Base-by-base conservation (phyloP, 495 filamentous ascomycete genomes). In the Chaetomium cochliodes region DNA sequence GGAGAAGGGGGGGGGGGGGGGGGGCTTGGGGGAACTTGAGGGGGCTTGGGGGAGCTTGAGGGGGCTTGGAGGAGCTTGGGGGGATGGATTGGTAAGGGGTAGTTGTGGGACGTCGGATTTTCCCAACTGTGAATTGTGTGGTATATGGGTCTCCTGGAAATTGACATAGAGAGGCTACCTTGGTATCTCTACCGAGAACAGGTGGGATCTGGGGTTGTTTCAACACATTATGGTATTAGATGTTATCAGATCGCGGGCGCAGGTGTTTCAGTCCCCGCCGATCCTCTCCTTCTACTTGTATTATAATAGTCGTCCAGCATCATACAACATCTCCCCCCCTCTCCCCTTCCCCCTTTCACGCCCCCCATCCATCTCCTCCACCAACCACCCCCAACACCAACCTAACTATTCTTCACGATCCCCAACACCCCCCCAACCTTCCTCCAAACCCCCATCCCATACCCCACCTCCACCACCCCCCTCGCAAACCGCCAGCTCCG, bases 401-500 rank as follows among this genome's bases (percentile, higher is more conserved):
- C 28, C 23, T 44, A 79, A 23, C 65, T 64, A 69, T 81, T 81
- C 73, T 68, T 71, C 67, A 82, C 18, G 41, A 83, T 72, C 56
- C 76, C 76, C 52, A 72, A 57, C 23, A 84, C 41, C 18, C 78
- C 81, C 41, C 51, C 59, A 11, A 79, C 13, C 75, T 81, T 81
- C 52, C 70, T 73, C 57, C 20, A 44, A 2, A 79, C 11, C 5
- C 73, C 67, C n/a, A 76, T 63, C 28, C 78, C 82, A 69, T 85
- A 85, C 39, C 84, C 84, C 12, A 85, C 39, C 37, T 82, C 82
- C n/a, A 85, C 79, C 5, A 84, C 79, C 30, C 82, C 84, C 65
- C 70, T 82, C 5, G 80, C 79, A 62, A 88, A 87, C 56, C 76
- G 56, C 84, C 88, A 84, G 69, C 79, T 82, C 69, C 77, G 68